Evolutionary conservation across 2,329 filamentous ascomycete genomes (phyloP), one percentile per base, ranked within the genome.

Genomic region (Ophiosphaerella narmari): DNA sequence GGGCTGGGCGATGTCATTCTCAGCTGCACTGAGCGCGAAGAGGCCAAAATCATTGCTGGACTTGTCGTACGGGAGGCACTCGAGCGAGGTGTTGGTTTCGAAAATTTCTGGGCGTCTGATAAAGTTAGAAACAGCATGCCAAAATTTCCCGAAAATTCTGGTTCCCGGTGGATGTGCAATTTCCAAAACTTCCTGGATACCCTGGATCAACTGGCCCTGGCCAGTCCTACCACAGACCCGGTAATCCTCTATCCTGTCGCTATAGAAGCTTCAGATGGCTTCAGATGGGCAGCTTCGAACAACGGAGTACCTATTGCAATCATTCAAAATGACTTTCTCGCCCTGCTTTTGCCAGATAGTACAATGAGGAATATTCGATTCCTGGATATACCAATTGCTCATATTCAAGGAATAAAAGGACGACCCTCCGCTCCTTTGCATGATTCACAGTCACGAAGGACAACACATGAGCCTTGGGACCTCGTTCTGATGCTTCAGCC

Each of bases 31-130:
- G 65, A 68, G 43, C 43, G 35, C 6, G 71, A 72, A 48, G 67
- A 71, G 44, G 63, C 57, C 12, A 70, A 58, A 14, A 59, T 73
- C 8, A 44, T 73, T 5, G 65, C 68, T 5, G 70, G 67, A 7
- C 46, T 70, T 11, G 54, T 71, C 29, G 62, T 74, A 32, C 62
- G 62, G 26, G 49, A 65, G 41, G 62, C 60, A 9, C 32, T 68
- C 7, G 48, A 57, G 18, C 40, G 54, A 5, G 57, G 60, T 12
- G 52, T 71, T 36, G 49, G 58, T 1, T 68, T 64, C 31, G 23
- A 44, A 16, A 51, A 46, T 18, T 70, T 70, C 53, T 73, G 68
- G 69, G 43, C 55, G 1, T 61, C 62, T 4, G 59, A 57, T 12
- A 62, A 62, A 31, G 52, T 66, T 2, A 39, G 43, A 9, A 52